Conservation (phyloP, 176 grass and related monocot species). For the Eleusine coracana region DNA sequence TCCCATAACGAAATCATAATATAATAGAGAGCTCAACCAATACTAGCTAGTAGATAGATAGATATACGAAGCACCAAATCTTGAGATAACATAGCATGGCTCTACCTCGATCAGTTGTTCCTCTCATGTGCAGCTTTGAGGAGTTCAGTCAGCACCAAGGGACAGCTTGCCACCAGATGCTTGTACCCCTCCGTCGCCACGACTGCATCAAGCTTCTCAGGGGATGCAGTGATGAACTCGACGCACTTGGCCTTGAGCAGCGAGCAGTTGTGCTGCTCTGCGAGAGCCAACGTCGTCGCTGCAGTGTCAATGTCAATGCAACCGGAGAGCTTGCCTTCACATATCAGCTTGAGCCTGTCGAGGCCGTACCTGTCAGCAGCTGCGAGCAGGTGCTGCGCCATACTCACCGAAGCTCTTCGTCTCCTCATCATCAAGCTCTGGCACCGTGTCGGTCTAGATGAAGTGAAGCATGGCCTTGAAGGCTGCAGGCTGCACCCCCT, state of each 20-base stretch:
- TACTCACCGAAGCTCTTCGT: background rate
- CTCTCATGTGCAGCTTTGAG: background rate
- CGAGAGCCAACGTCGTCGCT: background rate
- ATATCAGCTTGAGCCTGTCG: slow-evolving; percentile 56
- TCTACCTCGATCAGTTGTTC: no score
- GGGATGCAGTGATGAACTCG: slow-evolving; percentile 35
- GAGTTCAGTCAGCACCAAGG: background rate
- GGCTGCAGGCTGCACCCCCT: slow-evolving; percentile 18
- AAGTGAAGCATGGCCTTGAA: slow-evolving; percentile 53
- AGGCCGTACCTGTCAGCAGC: slow-evolving; percentile 51
- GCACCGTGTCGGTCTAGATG: slow-evolving; percentile 50
- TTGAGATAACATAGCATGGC: no score
- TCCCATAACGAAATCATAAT: no score
- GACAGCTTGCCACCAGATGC: background rate
- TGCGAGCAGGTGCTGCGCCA: slow-evolving; percentile 41
- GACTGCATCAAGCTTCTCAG: slow-evolving; percentile 33
- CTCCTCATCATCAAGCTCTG: background rate
- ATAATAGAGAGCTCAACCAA: no score
- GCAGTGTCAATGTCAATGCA: background rate
- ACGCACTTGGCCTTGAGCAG: slow-evolving; percentile 56
- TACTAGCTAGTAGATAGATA: no score
- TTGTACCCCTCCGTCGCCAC: background rate
- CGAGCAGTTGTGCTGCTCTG: slow-evolving; percentile 17
- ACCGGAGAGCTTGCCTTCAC: slow-evolving; percentile 32
- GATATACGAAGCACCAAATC: no score